Evolutionary conservation across 1,284 basidiomycete genomes (phyloP).

Genomic region (Thecaphora thlaspeos): DNA sequence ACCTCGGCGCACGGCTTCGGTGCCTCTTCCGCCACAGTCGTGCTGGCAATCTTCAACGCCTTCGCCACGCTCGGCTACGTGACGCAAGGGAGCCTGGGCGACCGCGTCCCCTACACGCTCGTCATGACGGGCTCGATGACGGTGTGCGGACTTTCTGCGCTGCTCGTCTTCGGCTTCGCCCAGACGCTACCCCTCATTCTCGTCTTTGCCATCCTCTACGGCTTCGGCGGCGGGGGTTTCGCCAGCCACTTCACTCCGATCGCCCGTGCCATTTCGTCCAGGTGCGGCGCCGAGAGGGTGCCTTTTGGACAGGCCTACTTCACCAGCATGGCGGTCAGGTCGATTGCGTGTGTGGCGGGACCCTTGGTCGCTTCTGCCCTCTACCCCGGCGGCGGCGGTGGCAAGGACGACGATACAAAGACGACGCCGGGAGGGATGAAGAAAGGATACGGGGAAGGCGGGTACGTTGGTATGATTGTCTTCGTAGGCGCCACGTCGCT

Average conservation of each 20-base stretch:
- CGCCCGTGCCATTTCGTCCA: constrained; percentile 15
- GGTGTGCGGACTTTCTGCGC: constrained; percentile 29
- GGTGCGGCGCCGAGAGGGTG: neutral
- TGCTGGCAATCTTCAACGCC: constrained; percentile 47
- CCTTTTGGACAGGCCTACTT: constrained; percentile 24
- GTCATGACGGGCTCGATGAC: constrained; percentile 32
- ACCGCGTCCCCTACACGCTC: constrained; percentile 29
- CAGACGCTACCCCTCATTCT: constrained; percentile 34
- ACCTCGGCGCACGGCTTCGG: constrained; percentile 34
- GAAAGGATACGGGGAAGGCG: constrained; percentile 24
- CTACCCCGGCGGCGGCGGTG: constrained; percentile 14
- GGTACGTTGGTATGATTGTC: constrained; percentile 27
- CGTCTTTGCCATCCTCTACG: constrained; percentile 41
- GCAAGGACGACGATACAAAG: neutral
- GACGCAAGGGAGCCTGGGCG: constrained; percentile 31
- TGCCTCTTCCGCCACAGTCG: constrained; percentile 28
- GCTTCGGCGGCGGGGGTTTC: constrained; percentile 28
- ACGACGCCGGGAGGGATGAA: no score
- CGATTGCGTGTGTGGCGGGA: constrained; percentile 33
- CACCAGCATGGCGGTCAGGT: constrained; percentile 23
- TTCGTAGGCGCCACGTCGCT: constrained; percentile 21
- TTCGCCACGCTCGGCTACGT: constrained; percentile 38
- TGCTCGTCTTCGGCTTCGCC: constrained; percentile 42
- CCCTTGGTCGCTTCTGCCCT: constrained; percentile 43
- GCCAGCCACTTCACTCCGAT: constrained; percentile 29